phyloP scores from a whole-genome alignment of 192 early-diverging fungal genomes.

The Backusella tarrabulga region DNA sequence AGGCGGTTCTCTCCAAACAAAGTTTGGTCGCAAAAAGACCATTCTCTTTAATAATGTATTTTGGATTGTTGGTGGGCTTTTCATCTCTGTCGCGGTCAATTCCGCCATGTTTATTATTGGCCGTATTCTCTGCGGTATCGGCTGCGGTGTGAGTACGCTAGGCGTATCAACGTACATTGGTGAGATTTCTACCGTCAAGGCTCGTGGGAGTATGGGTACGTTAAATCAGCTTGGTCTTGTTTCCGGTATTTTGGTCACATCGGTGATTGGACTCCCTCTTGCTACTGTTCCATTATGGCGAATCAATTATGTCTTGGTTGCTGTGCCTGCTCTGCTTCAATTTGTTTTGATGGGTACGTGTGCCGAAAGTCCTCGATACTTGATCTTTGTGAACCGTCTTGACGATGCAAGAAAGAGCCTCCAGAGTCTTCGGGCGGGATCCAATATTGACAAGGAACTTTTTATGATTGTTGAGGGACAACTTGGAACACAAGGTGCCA shows the following conservation, averaged over 20 bases:
- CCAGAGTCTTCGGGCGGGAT: not conserved
- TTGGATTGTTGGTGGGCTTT: not conserved
- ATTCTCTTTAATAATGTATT: not conserved
- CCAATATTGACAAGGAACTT: not conserved
- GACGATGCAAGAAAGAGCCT: not conserved
- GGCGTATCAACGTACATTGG: not conserved
- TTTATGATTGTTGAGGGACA: not conserved
- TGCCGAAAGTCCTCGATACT: not conserved
- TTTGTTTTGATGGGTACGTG: not conserved
- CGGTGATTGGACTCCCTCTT: not conserved
- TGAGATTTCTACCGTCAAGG: not conserved
- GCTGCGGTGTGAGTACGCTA: not conserved
- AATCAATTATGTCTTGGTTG: not conserved
- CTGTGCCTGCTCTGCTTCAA: not conserved
- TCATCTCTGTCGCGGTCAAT: not conserved
- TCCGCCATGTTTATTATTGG: not conserved
- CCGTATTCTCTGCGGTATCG: not conserved
- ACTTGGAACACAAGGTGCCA: not conserved
- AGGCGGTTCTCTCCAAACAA: not conserved
- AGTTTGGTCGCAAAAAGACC: not conserved
- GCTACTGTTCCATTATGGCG: not conserved
- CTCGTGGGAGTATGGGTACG: not conserved
- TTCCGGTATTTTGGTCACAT: not conserved
- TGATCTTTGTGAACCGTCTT: not conserved
- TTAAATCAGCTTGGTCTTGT: not conserved